Evolutionary conservation across 2,329 filamentous ascomycete species (phyloP).

Genomic region (Fusarium keratoplasticum): DNA sequence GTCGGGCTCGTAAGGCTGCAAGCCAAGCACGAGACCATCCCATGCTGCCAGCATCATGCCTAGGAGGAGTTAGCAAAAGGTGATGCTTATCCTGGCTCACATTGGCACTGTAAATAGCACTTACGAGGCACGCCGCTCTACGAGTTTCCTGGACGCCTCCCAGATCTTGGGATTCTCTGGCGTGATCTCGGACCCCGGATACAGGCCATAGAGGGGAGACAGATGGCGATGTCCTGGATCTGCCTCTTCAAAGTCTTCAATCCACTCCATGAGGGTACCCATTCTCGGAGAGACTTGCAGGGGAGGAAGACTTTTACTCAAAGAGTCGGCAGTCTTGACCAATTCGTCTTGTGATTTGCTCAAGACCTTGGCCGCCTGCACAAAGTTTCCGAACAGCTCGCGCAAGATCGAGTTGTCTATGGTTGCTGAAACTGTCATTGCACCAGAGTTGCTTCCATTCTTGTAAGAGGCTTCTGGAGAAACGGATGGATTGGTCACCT

Average conservation of each 20-base stretch:
- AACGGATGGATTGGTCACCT: constrained; percentile 1
- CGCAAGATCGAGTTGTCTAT: constrained; percentile 10
- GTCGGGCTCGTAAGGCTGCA: background rate
- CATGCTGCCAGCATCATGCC: background rate
- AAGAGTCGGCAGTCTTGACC: background rate
- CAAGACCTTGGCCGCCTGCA: background rate
- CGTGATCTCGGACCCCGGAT: constrained; percentile 4
- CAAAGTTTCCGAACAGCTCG: constrained; percentile 10
- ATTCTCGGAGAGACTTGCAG: background rate
- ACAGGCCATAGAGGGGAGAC: constrained; percentile 2
- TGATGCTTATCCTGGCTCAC: no score
- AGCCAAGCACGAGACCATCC: constrained; percentile 4
- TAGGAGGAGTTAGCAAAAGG: no score
- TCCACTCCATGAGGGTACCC: constrained; percentile 5
- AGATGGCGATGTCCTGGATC: constrained; percentile 1
- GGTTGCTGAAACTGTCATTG: background rate
- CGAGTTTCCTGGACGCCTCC: background rate
- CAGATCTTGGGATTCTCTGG: background rate
- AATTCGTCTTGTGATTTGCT: background rate
- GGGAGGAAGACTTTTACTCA: background rate
- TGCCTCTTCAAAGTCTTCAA: constrained; percentile 4
- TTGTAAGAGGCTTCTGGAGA: constrained; percentile 6
- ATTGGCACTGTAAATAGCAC: no score
- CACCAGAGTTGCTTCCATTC: background rate
- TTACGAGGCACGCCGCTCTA: background rate